Evolutionary conservation across 441 rosid species (phyloP), one percentile per base, ranked within the genome.

Genomic region (Bruguiera hainesii): DNA sequence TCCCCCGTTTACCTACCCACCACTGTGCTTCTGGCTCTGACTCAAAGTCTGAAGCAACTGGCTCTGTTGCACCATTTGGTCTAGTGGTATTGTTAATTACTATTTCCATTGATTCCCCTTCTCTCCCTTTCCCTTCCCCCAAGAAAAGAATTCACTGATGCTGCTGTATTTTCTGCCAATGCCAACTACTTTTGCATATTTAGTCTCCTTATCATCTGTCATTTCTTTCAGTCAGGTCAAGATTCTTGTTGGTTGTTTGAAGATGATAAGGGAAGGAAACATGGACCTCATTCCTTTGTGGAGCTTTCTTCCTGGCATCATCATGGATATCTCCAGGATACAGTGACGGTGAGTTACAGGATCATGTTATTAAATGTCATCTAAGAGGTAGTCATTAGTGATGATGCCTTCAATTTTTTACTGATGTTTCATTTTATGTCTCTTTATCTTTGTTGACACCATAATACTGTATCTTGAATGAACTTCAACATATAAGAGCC

Each of bases 161-260:
- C 37, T 33, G 37, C 7, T 33, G 37, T 33, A 2, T 33, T 33
- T 33, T 33, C 48, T 42, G 18, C 15, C 58, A 55, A 55, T 3
- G 25, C 30, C 25, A 55, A 55, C 13, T 23, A 23, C 15, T 55
- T 55, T 20, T 15, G 16, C 58, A 23, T 20, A 23, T 23, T 55
- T 23, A n/a, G 23, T 15, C 16, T 6, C 16, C 42, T 65, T 55
- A 19, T 39, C 33, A 39, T 48, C 13, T 53, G 58, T 61, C 25
- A 63, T 62, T 73, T 68, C 53, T 75, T 73, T 62, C 77, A 96
- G 98, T 81, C 85, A 68, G 81, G 69, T 61, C 87, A 84, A 71
- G 89, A 74, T 68, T 72, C 84, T 67, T 85, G 94, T 81, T 96
- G 96, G 99, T 84, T 88, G 73, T 77, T 83, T 81, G 89, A 93